Percentiles rank a stretch among this genome's conserved stretches.
These are phyloP conservation scores for Penicillium pancosmium DNA, from an alignment of 495 filamentous ascomycete genomes.

Conservation along the genomic window DNA sequence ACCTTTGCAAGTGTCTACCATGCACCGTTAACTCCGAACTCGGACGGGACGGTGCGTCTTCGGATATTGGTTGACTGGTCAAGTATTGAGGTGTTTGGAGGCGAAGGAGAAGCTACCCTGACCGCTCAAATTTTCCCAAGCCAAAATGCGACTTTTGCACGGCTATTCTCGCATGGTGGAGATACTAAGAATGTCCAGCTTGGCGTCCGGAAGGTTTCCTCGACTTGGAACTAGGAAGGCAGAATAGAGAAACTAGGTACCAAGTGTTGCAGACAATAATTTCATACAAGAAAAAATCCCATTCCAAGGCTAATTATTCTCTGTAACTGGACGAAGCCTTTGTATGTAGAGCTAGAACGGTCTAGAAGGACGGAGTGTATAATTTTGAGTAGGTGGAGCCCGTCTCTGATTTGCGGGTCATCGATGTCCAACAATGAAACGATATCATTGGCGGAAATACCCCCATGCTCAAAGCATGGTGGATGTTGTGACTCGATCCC, in stretches of 20 bases:
- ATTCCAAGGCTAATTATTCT: no score
- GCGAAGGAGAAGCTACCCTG: constrained; percentile 34
- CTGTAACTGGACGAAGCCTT: no score
- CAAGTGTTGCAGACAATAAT: not conserved
- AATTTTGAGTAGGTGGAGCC: no score
- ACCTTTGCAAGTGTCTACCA: constrained; percentile 33
- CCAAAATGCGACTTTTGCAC: constrained; percentile 21
- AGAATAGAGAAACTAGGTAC: not conserved
- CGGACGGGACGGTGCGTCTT: constrained; percentile 25
- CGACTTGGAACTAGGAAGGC: constrained; percentile 12
- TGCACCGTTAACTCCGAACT: constrained; percentile 20
- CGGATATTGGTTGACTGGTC: constrained; percentile 38
- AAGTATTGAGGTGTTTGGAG: constrained; percentile 39
- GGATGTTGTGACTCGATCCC: no score
- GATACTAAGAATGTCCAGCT: constrained; percentile 23
- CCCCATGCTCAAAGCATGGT: no score
- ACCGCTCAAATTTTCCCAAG: constrained; percentile 40
- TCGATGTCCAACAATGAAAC: no score
- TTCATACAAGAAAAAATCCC: no score
- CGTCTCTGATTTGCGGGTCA: no score
- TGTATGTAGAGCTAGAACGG: no score
- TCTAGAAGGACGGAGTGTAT: no score
- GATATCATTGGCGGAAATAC: no score
- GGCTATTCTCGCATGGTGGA: constrained; percentile 28
- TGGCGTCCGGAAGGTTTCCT: constrained; percentile 9